These are phyloP conservation scores for Backusella liffmaniae DNA, from an alignment of 192 early-diverging fungal species.

Conservation along the genomic window DNA sequence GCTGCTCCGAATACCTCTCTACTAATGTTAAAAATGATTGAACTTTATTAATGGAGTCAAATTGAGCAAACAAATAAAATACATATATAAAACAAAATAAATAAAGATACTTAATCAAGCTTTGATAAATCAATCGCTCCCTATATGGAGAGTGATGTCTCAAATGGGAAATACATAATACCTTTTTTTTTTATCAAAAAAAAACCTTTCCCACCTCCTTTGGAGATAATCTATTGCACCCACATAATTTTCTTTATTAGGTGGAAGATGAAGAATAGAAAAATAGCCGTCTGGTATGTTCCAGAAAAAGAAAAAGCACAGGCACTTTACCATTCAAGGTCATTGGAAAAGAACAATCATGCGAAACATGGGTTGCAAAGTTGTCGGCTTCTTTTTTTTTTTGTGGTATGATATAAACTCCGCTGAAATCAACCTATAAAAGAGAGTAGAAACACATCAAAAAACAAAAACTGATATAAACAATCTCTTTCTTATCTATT, in stretches of 20 bases:
- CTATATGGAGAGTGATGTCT: neutral
- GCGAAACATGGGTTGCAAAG: neutral
- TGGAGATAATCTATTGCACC: neutral
- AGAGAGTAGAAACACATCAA: neutral
- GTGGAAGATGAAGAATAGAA: neutral
- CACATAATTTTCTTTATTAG: neutral
- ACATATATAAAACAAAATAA: neutral
- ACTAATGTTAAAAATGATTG: too few relatives aligned
- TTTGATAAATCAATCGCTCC: neutral
- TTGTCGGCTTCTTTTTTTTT: neutral
- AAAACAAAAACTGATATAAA: neutral
- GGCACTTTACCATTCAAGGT: neutral
- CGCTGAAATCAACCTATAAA: neutral
- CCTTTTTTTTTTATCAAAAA: neutral
- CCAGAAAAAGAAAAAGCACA: neutral
- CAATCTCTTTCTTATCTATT: neutral
- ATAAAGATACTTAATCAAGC: neutral
- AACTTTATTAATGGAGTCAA: too few relatives aligned
- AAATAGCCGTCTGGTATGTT: neutral
- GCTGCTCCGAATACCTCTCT: too few relatives aligned
- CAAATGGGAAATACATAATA: slow-evolving; percentile 2
- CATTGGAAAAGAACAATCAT: neutral
- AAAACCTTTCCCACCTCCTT: neutral
- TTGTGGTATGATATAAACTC: neutral
- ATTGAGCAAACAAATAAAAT: neutral